These are phyloP conservation scores for Erysimum pusillum DNA, from an alignment of 441 rosid species.

Conservation along the genomic window DNA sequence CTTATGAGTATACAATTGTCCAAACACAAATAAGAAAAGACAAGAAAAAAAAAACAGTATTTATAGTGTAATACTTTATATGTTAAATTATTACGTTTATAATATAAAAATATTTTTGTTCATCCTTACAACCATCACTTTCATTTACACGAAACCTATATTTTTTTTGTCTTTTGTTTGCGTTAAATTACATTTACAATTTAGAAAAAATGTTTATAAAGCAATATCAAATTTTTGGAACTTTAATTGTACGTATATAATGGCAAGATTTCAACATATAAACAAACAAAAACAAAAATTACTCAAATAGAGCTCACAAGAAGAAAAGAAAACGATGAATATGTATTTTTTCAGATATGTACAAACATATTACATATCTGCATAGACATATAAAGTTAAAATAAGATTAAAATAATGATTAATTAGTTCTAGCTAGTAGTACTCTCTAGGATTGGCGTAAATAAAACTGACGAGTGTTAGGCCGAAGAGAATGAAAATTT, in stretches of 20 bases:
- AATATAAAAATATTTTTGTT: background rate
- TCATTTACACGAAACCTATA: background rate
- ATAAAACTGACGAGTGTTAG: constrained; percentile 39
- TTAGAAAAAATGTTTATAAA: background rate
- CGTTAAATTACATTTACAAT: background rate
- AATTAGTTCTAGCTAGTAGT: background rate
- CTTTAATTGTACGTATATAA: background rate
- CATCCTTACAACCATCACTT: constrained; percentile 13
- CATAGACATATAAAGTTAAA: background rate
- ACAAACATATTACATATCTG: background rate
- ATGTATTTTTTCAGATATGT: background rate
- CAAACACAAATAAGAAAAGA: too few species aligned
- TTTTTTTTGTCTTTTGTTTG: background rate
- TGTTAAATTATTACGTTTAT: background rate
- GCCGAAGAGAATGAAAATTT: constrained; percentile 36
- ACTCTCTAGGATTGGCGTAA: constrained; percentile 17
- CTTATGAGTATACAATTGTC: background rate
- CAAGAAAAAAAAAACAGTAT: background rate
- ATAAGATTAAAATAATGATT: constrained; percentile 1
- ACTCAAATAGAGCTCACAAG: background rate
- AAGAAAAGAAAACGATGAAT: background rate
- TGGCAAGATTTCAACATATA: background rate
- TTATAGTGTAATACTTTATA: too few species aligned
- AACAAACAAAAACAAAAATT: background rate
- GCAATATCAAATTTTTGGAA: background rate